Base-by-base conservation (phyloP, 768 basidiomycete genomes). In the Aureoboletus auriporus region DNA sequence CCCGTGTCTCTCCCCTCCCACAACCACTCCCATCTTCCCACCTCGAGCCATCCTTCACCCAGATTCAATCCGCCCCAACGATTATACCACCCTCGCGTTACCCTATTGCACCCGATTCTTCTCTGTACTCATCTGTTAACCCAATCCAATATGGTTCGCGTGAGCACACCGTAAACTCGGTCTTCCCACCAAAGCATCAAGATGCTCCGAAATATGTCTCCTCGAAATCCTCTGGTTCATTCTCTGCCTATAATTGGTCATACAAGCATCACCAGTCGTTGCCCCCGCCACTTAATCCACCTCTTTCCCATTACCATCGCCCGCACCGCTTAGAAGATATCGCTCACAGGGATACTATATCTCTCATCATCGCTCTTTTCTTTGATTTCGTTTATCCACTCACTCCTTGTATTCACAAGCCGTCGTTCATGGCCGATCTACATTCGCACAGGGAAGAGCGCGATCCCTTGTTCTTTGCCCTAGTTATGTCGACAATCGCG, bases 321-420 rank as follows among this genome's bases (percentile, higher is more conserved):
- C 77, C 84, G 2, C 84, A 84, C 60, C 76, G 86, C 30, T 71
- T 95, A 39, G 88, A 93, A 60, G 83, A 88, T 51, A 80, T 93
- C 45, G 86, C 90, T 9, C 86, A 89, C 16, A 76, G 89, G 45
- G 85, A 89, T 49, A 86, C 84, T 6, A 83, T 93, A 41, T 79
- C 81, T 35, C 80, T 89, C 50, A 87, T 95, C 56, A 83, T 93
- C 53, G 78, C 85, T 34, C 79, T 94, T 11, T 96, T 92, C 71
- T 95, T 94, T 63, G 93, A 94, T 65, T 95, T 90, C 63, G 89
- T 94, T 41, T 93, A 93, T 66, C 87, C 89, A 8, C 76, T 95
- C 29, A 94, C 89, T 8, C 93, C 93, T 6, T 92, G 89, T 65
- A 71, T 96, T 38, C 93, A 96, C 71, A 88, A 87, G 61, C 90